A percentile compares a stretch with the other conserved stretches of the same genome.
These are phyloP conservation scores for Trifolium pratense DNA, from an alignment of 306 rosid genomes.

Conservation along the genomic window DNA sequence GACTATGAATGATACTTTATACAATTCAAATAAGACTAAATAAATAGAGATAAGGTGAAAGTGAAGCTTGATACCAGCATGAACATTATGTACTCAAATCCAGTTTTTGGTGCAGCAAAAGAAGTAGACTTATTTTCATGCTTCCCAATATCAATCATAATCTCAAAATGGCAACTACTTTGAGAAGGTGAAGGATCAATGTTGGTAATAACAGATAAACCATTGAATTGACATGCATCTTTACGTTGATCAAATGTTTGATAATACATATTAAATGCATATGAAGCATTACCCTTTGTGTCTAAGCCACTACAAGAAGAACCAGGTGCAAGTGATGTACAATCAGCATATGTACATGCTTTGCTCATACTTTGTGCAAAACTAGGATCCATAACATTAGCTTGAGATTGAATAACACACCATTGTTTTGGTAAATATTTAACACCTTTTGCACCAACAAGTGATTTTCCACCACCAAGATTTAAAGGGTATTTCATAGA, in stretches of 20 bases:
- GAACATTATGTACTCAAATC: conserved; percentile 28
- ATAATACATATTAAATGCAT: conserved; percentile 82
- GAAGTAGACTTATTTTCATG: conserved; percentile 56
- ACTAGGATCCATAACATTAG: conserved; percentile 58
- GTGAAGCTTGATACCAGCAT: conserved; percentile 52
- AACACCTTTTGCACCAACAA: conserved; percentile 80
- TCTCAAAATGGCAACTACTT: conserved; percentile 60
- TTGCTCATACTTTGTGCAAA: conserved; percentile 53
- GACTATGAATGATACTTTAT: conserved; percentile 3
- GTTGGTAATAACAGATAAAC: conserved; percentile 50
- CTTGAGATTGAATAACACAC: conserved; percentile 80
- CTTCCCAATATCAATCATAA: conserved; percentile 78
- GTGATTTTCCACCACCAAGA: conserved; percentile 54
- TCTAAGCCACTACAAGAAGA: conserved; percentile 75
- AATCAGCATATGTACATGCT: conserved; percentile 86
- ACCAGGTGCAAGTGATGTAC: conserved; percentile 77
- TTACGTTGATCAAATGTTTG: conserved; percentile 76
- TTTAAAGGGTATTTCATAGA: conserved; percentile 65
- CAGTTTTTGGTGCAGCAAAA: conserved; percentile 42
- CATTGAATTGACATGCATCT: conserved; percentile 65
- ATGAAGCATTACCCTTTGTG: conserved; percentile 68
- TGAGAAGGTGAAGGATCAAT: conserved; percentile 69
- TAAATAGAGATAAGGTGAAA: conserved; percentile 7
- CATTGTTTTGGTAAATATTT: conserved; percentile 66
- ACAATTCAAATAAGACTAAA: conserved; percentile 25